Base-by-base conservation (phyloP, 495 filamentous ascomycete genomes). In the Elaphomyces granulatus region DNA sequence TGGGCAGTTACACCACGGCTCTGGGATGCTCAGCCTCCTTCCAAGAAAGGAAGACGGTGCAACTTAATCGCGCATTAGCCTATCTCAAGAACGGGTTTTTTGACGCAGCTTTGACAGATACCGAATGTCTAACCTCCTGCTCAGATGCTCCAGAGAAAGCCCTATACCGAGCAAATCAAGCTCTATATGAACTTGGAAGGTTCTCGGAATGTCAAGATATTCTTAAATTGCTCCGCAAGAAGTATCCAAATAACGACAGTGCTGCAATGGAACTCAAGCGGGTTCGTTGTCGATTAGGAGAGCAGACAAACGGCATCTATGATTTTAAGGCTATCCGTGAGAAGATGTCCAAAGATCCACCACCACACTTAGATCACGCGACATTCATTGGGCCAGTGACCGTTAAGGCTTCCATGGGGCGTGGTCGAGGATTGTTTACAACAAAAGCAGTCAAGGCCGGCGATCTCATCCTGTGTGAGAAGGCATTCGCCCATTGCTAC, bases 381-480 rank as follows among this genome's bases (percentile, higher is more conserved):
- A 63, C 63, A 9, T 74, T 59, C 40, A 49, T 61, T 19, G 56
- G 55, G 0, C 56, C 55, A 9, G 54, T 58, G 3, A 30, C 44
- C 26, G 42, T 64, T 3, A 52, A 51, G 20, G 8, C 32, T 0
- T 46, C 53, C 1, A 32, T 44, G 1, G 47, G 37, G 17, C 45
- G 46, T 37, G 67, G 71, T 7, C 54, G 59, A 15, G 69, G 69
- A 1, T 43, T 73, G 2, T 76, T 73, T 40, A 59, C 67, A 0
- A 69, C 66, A 9, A 45, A 54, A 16, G 58, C 47, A 8, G 61
- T 78, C 35, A 53, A 63, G 35, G 60, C 60, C 0, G 74, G 72
- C 0, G 70, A 74, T 4, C 54, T 77, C 9, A 46, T 77, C 0
- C 41, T 75, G 12, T 72, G 66, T 36, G 71, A 77, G 44, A 77